Conservation (phyloP, 805 yeast species). For the Metschnikowia matae region DNA sequence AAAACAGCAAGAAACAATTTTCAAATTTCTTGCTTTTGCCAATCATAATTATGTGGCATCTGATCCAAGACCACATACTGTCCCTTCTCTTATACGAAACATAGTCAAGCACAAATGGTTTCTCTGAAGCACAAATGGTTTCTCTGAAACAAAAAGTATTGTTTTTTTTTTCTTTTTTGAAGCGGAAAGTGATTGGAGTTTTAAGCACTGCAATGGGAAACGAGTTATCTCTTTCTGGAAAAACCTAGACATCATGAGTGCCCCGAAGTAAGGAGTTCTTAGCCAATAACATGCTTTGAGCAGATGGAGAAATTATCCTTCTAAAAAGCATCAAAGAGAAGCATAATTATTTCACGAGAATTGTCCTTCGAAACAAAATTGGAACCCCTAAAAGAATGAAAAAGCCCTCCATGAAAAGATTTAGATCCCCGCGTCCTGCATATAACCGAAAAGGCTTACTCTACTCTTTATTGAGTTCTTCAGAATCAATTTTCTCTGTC, state of each 20-base stretch:
- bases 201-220: neutral
- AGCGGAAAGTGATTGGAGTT: neutral
- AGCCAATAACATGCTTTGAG: neutral
- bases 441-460: too few relatives aligned
- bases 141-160: neutral
- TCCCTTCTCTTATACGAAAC: slow-evolving; percentile 16
- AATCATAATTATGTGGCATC: slow-evolving; percentile 28
- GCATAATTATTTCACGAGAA: slow-evolving; percentile 43
- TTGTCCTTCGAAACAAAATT: slow-evolving; percentile 48
- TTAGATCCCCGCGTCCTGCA: slow-evolving; percentile 14
- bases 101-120: slow-evolving; percentile 10
- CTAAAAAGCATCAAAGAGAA: slow-evolving; percentile 30
- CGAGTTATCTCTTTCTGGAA: neutral
- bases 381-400: slow-evolving; percentile 60
- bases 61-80: slow-evolving; percentile 15
- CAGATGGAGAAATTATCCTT: neutral
- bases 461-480: too few relatives aligned
- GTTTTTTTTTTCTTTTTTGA: slow-evolving; percentile 13
- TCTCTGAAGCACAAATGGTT: too few relatives aligned
- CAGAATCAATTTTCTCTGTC: too few relatives aligned
- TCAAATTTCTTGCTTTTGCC: slow-evolving; percentile 31
- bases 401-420: slow-evolving; percentile 59
- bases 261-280: neutral
- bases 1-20: slow-evolving; percentile 26
- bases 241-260: neutral